Conservation (phyloP, 352 stramenopile species). For the Globisporangium okanoganense region DNA sequence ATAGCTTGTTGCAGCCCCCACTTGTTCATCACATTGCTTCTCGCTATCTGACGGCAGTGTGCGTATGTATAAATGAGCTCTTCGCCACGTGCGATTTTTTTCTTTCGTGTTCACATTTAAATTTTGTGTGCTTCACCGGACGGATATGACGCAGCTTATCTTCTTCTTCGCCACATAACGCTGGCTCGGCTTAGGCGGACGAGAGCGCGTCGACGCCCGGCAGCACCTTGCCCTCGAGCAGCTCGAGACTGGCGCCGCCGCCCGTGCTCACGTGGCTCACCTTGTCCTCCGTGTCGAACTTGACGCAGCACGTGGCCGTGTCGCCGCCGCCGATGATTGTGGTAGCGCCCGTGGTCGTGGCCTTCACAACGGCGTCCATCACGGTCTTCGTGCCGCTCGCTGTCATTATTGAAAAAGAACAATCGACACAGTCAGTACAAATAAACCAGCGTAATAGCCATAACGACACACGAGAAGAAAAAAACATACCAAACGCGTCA, state of each 20-base stretch:
- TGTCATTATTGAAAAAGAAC: constrained; percentile 21
- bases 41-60: not conserved
- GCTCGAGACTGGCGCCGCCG: constrained; percentile 94
- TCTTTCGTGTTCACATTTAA: not conserved
- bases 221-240: constrained; percentile 98
- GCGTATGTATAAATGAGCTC: not conserved
- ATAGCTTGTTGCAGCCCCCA: constrained; percentile 1
- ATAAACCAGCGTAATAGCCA: not conserved
- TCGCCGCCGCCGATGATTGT: constrained; percentile 99
- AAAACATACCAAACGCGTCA: constrained; percentile 91
- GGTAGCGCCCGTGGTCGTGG: constrained; percentile 91
- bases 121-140: not conserved
- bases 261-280: constrained; percentile 91
- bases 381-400: constrained; percentile 93
- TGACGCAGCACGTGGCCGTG: constrained; percentile 89
- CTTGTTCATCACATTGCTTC: not conserved
- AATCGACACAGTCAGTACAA: not conserved
- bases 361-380: constrained; percentile 95
- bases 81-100: no score
- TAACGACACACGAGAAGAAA: not conserved
- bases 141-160: not conserved
- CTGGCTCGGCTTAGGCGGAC: constrained; percentile 42
- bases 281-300: constrained; percentile 88
- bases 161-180: not conserved
- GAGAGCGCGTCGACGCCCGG: constrained; percentile 96